Conservation (phyloP, 768 basidiomycete species). For the Suillus lakei region DNA sequence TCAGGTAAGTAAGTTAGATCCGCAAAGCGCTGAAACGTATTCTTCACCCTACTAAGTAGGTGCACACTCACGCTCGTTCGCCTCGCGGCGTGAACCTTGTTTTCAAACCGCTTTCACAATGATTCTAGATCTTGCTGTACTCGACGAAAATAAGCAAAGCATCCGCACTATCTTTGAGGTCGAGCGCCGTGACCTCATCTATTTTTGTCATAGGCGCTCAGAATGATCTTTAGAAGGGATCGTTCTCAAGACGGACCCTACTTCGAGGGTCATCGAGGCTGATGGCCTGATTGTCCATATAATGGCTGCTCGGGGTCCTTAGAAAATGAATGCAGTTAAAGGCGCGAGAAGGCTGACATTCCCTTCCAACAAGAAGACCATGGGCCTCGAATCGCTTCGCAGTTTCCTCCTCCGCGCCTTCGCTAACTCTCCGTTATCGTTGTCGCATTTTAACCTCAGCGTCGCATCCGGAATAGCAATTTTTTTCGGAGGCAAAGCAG, state of each 20-base stretch:
- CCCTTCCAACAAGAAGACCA: not conserved
- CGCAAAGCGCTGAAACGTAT: not conserved
- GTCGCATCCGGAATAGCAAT: slow-evolving; percentile 23
- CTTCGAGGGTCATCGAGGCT: not conserved
- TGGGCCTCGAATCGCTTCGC: not conserved
- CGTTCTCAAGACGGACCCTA: too few species aligned
- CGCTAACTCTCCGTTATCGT: not conserved
- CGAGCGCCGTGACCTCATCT: not conserved
- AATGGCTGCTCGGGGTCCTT: not conserved
- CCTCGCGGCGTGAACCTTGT: not conserved
- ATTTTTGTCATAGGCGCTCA: too few species aligned
- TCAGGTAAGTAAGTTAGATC: not conserved
- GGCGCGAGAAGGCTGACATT: not conserved
- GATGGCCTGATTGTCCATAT: not conserved
- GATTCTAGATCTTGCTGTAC: not conserved
- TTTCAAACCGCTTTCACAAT: not conserved
- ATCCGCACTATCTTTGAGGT: not conserved
- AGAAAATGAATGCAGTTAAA: not conserved
- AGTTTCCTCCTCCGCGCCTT: not conserved
- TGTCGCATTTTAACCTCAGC: slow-evolving; percentile 18
- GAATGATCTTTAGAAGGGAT: too few species aligned
- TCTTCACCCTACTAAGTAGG: not conserved
- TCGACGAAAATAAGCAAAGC: not conserved
- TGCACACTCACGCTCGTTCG: not conserved
- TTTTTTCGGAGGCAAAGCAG: slow-evolving; percentile 38